Evolutionary conservation across 75 land plant species (phyloP).

Genomic region (Sequoiadendron giganteum): DNA sequence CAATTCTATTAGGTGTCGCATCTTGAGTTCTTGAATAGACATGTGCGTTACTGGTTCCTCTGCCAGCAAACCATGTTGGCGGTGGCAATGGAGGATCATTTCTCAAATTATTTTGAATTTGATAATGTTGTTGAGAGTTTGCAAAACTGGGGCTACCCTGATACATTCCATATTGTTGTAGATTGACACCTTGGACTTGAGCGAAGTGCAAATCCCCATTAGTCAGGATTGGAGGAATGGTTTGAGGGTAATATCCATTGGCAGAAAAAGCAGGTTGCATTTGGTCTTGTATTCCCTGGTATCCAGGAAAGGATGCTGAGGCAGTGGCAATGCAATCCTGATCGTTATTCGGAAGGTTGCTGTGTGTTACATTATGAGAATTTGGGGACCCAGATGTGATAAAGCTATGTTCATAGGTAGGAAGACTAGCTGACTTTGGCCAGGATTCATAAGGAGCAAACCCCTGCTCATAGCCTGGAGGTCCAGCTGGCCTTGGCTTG

Average conservation of each 20-base stretch:
- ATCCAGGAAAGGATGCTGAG: not conserved
- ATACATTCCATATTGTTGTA: not conserved
- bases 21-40: not conserved
- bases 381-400: conserved; percentile 4
- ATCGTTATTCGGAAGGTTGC: not conserved
- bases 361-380: not conserved
- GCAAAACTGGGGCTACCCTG: not conserved
- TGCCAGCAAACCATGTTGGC: conserved; percentile 1
- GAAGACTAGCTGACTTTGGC: conserved; percentile 39
- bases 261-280: not conserved
- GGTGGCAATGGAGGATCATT: conserved; percentile 15
- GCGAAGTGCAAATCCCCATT: not conserved
- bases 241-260: conserved; percentile 11
- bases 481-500: conserved; percentile 48
- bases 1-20: not conserved
- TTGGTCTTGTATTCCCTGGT: conserved; percentile 2
- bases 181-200: conserved; percentile 1
- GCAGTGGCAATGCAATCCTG: not conserved
- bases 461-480: conserved; percentile 28
- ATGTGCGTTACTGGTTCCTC: conserved; percentile 1
- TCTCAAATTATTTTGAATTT: not conserved
- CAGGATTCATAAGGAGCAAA: conserved; percentile 11
- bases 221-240: not conserved
- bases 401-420: conserved; percentile 47
- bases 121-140: conserved; percentile 1